Evolutionary conservation across 2,329 filamentous ascomycete species (phyloP), one percentile per base, ranked within the genome.

Genomic region (Incumbomyces delicatus): DNA sequence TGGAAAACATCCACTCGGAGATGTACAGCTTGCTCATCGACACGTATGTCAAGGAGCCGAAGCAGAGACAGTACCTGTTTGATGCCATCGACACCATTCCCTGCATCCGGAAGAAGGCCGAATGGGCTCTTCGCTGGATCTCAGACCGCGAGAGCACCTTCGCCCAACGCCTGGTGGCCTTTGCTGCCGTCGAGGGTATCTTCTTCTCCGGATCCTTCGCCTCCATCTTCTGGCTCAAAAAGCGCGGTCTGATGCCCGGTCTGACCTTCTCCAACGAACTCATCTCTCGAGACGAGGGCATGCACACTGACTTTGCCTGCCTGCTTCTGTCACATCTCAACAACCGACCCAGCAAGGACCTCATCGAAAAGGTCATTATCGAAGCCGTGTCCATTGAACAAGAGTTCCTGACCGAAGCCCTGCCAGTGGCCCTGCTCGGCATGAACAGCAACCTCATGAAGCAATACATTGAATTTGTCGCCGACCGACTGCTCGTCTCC

Each of bases 1-100:
- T 98, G 87, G 92, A 98, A 78, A 98, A 98, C 74, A 95, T 98
- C 62, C 92, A 98, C 78, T 95, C 92, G 13, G 92, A 98, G 75
- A 98, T 92, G 46, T 98, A 98, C 79, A 96, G 90, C 16, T 83
- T 98, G 31, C 82, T 98, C 65, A 98, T 98, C 66, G 92, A 98
- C 68, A 95, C 90, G 53, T 98, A 98, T 71, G 94, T 98, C 73
- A 95, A 94, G 77, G 92, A 98, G 75, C 85, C 87, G 53, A 85
- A 85, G 65, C 90, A 98, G 75, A 83, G 87, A 59, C 85, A 79
- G 52, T 89, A 96, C 66, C 83, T 98, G 48, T 96, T 98, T 74
- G 95, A 98, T 63, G 92, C 92, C 61, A 94, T 98, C 70, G 92
- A 98, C 58, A 98, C 90, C 64, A 98, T 98, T 65, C 92, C 92